Percentiles rank a stretch among this genome's conserved stretches.
phyloP scores from a whole-genome alignment of 345 rosid genomes.

The Eucalyptus urophylla region DNA sequence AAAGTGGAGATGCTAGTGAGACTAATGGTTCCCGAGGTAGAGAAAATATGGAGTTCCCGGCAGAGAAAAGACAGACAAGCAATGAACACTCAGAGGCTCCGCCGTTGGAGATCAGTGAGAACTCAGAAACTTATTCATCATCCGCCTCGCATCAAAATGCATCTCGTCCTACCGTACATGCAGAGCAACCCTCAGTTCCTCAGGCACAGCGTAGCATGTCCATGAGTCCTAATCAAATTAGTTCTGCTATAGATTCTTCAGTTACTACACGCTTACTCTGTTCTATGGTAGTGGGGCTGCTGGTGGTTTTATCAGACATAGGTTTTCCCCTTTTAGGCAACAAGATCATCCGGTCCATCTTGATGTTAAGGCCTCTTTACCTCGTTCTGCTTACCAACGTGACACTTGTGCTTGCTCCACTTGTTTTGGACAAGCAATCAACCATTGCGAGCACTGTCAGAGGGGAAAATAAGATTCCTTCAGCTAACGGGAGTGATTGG shows the following conservation, averaged over 20 bases:
- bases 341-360: constrained; percentile 10
- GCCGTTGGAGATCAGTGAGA: not conserved
- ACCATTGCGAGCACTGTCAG: not conserved
- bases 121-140: constrained; percentile 1
- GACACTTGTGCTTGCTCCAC: constrained; percentile 33
- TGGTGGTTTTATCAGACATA: constrained; percentile 35
- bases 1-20: not conserved
- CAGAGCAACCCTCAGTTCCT: constrained; percentile 2
- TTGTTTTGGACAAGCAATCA: constrained; percentile 18
- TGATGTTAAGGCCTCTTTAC: constrained; percentile 60
- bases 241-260: constrained; percentile 44
- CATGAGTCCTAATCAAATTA: constrained; percentile 36
- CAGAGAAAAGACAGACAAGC: not conserved
- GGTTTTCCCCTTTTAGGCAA: constrained; percentile 49
- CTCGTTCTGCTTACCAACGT: constrained; percentile 47
- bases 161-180: constrained; percentile 2
- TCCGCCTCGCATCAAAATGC: constrained; percentile 16
- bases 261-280: constrained; percentile 29
- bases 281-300: constrained; percentile 28
- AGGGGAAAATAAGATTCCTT: constrained; percentile 9
- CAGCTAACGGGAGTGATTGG: constrained; percentile 32
- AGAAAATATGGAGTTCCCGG: not conserved
- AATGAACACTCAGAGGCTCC: constrained; percentile 5
- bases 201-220: not conserved
- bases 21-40: not conserved